Evolutionary conservation across 768 basidiomycete species (phyloP), one percentile per base, ranked within the genome.

Genomic region (Pleurotus djamor): DNA sequence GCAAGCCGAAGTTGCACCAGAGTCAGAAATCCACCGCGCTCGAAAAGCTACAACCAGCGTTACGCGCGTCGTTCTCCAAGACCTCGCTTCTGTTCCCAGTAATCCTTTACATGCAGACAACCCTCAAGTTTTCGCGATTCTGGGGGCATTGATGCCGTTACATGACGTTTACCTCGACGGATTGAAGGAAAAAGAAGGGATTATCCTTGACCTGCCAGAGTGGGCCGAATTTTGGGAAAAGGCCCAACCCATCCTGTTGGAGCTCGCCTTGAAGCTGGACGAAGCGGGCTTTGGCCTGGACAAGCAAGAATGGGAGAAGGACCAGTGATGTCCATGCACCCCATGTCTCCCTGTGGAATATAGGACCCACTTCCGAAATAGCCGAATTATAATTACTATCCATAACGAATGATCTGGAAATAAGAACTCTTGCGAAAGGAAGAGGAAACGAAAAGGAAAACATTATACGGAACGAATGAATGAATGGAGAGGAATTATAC

Each of bases 11-110:
- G 68, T 62, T 9, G 54, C 67, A 9, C 54, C 64, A 21, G 59
- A 65, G 34, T 70, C 69, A 4, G 69, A 70, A 47, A 71, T 71
- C 10, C 66, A 66, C 4, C 65, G 69, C 12, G 70, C 69, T 5
- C 55, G 70, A 9, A 50, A 48, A 17, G 69, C 70, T 0, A 60
- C 67, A 3, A 60, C 60, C 28, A 41, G 44, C 17, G 64, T 71
- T 35, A 44, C 63, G 2, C 60, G 59, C 17, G 69, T 69, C 14
- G 48, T 64, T n/a, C 63, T 69, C 0, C 54, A 59, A 7, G 59
- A 70, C 33, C 55, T 71, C 10, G 65, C 65, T 1, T 66, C 65
- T 5, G 37, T 70, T 6, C 67, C 69, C 1, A 43, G 56, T 12
- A 61, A 54, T 21, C 61, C 66, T 2, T 16, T 68, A 14, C 66